These are phyloP conservation scores for Aspergillus fructus DNA, from an alignment of 2,329 filamentous ascomycete genomes.

Conservation along the genomic window DNA sequence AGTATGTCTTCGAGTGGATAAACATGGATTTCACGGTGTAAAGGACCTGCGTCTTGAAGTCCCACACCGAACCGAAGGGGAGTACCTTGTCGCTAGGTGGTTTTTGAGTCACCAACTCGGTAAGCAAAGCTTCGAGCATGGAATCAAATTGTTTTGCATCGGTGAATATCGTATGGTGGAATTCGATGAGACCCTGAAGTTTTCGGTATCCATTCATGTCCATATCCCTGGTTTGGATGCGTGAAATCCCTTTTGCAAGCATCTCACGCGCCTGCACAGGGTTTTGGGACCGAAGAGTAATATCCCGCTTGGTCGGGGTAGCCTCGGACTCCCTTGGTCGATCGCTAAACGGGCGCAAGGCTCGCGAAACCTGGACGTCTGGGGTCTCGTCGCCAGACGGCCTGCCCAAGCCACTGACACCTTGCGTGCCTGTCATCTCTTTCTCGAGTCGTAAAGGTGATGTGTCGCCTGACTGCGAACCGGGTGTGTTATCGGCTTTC, in stretches of 20 bases:
- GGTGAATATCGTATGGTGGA: slow-evolving; percentile 35
- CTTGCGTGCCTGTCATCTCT: neutral
- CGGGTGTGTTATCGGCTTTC: neutral
- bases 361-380: neutral
- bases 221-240: slow-evolving; percentile 36
- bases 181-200: slow-evolving; percentile 41
- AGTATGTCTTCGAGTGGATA: neutral
- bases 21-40: neutral
- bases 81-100: slow-evolving; percentile 29
- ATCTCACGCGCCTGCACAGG: slow-evolving; percentile 37
- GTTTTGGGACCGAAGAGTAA: slow-evolving; percentile 41
- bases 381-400: neutral
- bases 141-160: slow-evolving; percentile 38
- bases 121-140: slow-evolving; percentile 38
- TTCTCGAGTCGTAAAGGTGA: neutral
- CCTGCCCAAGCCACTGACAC: neutral
- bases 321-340: slow-evolving; percentile 24
- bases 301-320: slow-evolving; percentile 30
- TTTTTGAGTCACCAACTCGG: slow-evolving; percentile 39
- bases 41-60: slow-evolving; percentile 34
- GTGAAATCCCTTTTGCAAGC: slow-evolving; percentile 38
- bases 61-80: slow-evolving; percentile 24
- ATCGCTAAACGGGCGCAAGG: neutral
- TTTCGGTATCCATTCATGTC: slow-evolving; percentile 45
- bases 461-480: neutral